These are phyloP conservation scores for Pochonia chlamydosporia DNA, from an alignment of 2,329 filamentous ascomycete species.

Conservation along the genomic window DNA sequence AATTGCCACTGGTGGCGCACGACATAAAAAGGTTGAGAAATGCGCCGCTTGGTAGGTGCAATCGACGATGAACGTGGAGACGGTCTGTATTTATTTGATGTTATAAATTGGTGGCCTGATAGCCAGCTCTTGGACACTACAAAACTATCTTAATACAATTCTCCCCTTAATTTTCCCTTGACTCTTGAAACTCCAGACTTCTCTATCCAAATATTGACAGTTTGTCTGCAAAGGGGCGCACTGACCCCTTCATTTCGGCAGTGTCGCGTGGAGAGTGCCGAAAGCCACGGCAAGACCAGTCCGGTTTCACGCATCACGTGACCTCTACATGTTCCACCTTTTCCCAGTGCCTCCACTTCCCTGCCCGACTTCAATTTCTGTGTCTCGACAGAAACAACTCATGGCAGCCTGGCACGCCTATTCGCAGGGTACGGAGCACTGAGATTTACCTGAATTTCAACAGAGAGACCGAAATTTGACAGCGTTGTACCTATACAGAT, in stretches of 20 bases:
- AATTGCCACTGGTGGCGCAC: not conserved
- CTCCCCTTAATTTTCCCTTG: no score
- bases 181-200: no score
- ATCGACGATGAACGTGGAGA: conserved; percentile 3
- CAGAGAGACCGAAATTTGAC: not conserved
- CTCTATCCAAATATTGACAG: no score
- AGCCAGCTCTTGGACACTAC: not conserved
- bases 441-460: not conserved
- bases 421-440: not conserved
- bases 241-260: no score
- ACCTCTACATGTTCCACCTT: not conserved
- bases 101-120: not conserved
- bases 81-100: no score
- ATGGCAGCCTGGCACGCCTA: not conserved
- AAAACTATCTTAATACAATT: not conserved
- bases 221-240: no score
- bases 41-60: not conserved
- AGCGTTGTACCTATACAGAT: not conserved
- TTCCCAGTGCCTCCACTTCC: conserved; percentile 1
- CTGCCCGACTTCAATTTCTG: not conserved
- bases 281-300: no score
- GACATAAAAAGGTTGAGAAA: not conserved
- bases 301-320: no score
- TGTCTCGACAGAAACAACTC: not conserved
- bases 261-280: no score